Percentiles rank a stretch among this genome's conserved stretches.
These are phyloP conservation scores for Boechera retrofracta DNA, from an alignment of 345 rosid species.

Conservation along the genomic window DNA sequence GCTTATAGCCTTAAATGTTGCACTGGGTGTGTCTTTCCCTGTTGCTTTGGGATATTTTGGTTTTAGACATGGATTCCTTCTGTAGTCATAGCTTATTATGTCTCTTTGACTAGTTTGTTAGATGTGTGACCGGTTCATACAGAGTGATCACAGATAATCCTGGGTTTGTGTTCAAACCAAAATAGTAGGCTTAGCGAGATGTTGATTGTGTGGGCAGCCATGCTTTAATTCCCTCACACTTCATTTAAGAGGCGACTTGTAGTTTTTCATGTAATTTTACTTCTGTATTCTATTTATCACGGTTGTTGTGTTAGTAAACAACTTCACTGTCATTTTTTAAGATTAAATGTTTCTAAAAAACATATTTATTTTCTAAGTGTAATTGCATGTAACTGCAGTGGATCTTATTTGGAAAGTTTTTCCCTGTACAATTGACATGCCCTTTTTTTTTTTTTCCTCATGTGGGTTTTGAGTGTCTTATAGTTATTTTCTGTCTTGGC, in stretches of 20 bases:
- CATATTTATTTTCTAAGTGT: not conserved
- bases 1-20: not conserved
- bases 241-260: not conserved
- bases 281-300: not conserved
- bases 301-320: not conserved
- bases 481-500: not conserved
- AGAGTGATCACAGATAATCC: slow-evolving; percentile 5
- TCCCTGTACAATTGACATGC: not conserved
- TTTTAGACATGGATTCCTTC: not conserved
- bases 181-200: not conserved
- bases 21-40: not conserved
- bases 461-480: slow-evolving; percentile 1
- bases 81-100: not conserved
- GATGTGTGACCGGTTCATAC: not conserved
- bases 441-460: not conserved
- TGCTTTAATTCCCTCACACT: not conserved
- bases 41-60: not conserved
- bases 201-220: not conserved
- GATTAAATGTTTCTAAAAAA: not conserved
- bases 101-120: not conserved
- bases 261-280: not conserved
- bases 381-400: not conserved
- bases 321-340: not conserved
- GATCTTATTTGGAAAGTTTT: not conserved
- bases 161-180: not conserved